Percentiles rank a stretch among this genome's conserved stretches.
Evolutionary conservation across 257 asterid species (phyloP).

Genomic region (Petunia secreta): DNA sequence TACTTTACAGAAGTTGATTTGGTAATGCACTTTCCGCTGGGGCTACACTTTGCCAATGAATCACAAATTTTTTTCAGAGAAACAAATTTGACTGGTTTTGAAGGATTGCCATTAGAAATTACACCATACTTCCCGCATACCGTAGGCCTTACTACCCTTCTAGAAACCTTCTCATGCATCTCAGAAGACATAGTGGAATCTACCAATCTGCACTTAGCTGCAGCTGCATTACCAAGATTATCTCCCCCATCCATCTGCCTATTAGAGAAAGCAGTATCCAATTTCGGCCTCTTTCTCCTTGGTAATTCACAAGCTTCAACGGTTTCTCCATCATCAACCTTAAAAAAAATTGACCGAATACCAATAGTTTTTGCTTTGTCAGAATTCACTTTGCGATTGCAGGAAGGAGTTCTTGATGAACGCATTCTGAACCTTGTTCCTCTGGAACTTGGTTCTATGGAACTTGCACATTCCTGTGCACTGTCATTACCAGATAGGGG

Average conservation of each 20-base stretch:
- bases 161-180: constrained; percentile 31
- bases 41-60: constrained; percentile 33
- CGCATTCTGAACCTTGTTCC: constrained; percentile 35
- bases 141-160: constrained; percentile 46
- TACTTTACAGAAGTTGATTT: constrained; percentile 30
- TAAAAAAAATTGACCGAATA: constrained; percentile 28
- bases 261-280: constrained; percentile 35
- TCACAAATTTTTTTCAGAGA: constrained; percentile 45
- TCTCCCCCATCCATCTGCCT: constrained; percentile 32
- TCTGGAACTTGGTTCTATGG: constrained; percentile 36
- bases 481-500: constrained; percentile 36
- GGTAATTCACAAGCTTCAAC: constrained; percentile 33
- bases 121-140: constrained; percentile 61
- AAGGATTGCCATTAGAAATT: constrained; percentile 54
- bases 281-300: constrained; percentile 43
- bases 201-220: constrained; percentile 35
- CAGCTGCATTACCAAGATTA: constrained; percentile 35
- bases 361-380: constrained; percentile 38
- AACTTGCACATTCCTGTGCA: constrained; percentile 37
- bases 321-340: constrained; percentile 28
- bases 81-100: constrained; percentile 50
- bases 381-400: constrained; percentile 29
- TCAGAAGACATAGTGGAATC: constrained; percentile 34
- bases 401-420: constrained; percentile 30
- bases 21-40: constrained; percentile 31